These are phyloP conservation scores for Fagus crenata DNA, from an alignment of 306 rosid genomes.

Conservation along the genomic window DNA sequence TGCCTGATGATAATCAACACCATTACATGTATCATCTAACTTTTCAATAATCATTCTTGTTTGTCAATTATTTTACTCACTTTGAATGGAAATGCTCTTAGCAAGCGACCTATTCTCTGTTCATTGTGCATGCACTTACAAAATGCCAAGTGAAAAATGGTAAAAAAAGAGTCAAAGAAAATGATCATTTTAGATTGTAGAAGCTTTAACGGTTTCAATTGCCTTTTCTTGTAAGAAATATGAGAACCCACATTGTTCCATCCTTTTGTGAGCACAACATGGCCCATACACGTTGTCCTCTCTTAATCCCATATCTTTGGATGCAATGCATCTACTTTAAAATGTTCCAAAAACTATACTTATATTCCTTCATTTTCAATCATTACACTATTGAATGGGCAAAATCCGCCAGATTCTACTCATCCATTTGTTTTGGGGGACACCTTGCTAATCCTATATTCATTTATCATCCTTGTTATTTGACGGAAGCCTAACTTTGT, in stretches of 20 bases:
- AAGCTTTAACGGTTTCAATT: neutral
- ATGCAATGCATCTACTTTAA: constrained; percentile 5
- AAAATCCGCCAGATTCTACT: neutral
- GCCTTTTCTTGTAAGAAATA: neutral
- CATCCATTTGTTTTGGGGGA: neutral
- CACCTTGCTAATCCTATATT: neutral
- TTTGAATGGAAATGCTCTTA: neutral
- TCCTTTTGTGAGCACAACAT: neutral
- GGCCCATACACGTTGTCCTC: constrained; percentile 3
- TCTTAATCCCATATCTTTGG: neutral
- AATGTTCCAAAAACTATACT: neutral
- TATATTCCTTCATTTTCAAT: neutral
- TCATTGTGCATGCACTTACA: neutral
- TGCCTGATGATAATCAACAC: neutral
- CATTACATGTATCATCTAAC: neutral
- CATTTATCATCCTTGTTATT: neutral
- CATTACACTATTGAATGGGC: neutral
- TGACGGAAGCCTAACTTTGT: neutral
- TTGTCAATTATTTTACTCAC: neutral
- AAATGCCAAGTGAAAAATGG: neutral
- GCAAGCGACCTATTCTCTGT: neutral
- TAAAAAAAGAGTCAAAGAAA: neutral
- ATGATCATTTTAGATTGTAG: neutral
- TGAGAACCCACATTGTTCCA: neutral
- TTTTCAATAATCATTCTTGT: neutral